Conservation (phyloP, 768 basidiomycete genomes). For the Galerina sulciceps region DNA sequence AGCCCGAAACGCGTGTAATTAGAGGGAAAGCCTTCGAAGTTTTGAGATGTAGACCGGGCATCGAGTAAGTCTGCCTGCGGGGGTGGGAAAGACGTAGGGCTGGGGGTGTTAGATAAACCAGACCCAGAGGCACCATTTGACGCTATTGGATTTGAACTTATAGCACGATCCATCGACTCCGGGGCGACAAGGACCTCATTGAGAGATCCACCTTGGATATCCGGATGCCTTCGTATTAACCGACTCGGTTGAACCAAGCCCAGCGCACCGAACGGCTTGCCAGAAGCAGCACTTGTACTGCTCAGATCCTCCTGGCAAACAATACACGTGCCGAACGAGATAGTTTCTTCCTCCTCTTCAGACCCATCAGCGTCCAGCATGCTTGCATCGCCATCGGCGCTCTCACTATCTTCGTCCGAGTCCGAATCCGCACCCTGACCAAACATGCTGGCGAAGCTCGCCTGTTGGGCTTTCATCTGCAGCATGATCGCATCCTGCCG, state of each 20-base stretch:
- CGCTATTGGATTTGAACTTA: background rate
- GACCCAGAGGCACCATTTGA: slow-evolving; percentile 25
- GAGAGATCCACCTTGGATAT: slow-evolving; percentile 64
- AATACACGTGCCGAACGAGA: slow-evolving; percentile 91
- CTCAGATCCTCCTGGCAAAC: slow-evolving; percentile 96
- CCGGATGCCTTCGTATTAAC: slow-evolving; percentile 77
- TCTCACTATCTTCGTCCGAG: slow-evolving; percentile 43
- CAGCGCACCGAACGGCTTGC: slow-evolving; percentile 79
- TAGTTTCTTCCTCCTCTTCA: slow-evolving; percentile 57
- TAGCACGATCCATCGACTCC: slow-evolving; percentile 64
- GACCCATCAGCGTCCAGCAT: slow-evolving; percentile 60
- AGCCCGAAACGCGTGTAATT: slow-evolving; percentile 83
- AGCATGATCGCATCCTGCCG: slow-evolving; percentile 95
- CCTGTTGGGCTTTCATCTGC: slow-evolving; percentile 93
- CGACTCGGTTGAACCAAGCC: slow-evolving; percentile 89
- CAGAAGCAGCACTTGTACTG: slow-evolving; percentile 36
- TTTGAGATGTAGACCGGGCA: slow-evolving; percentile 44
- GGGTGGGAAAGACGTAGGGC: slow-evolving; percentile 50
- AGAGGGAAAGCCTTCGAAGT: slow-evolving; percentile 76
- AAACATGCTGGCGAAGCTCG: slow-evolving; percentile 80
- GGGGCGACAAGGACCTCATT: slow-evolving; percentile 73
- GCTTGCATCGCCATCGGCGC: slow-evolving; percentile 22
- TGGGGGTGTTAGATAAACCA: slow-evolving; percentile 21
- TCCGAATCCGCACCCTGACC: slow-evolving; percentile 42
- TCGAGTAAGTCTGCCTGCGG: slow-evolving; percentile 52